Evolutionary conservation across 2,329 filamentous ascomycete genomes (phyloP).

Genomic region (Fusarium subglutinans): DNA sequence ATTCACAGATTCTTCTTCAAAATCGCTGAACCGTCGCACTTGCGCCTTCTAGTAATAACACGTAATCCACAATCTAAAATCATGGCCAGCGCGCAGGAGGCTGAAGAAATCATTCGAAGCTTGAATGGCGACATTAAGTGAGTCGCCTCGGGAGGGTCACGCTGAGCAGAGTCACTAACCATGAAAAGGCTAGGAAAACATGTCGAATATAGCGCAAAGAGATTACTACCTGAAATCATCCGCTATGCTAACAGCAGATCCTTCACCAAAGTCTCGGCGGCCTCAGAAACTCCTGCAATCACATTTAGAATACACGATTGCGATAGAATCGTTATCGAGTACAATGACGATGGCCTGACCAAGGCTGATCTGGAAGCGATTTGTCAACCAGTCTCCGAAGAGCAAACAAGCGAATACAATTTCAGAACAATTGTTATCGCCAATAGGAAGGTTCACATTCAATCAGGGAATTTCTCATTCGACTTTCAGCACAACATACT

Average conservation of each 20-base stretch:
- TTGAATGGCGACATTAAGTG: not conserved
- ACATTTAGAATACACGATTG: not conserved
- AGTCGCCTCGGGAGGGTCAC: not conserved
- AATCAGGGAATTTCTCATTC: not conserved
- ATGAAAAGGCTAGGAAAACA: not conserved
- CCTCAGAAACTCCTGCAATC: not conserved
- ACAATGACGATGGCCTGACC: not conserved
- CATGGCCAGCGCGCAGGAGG: not conserved
- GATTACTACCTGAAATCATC: not conserved
- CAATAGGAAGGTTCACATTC: not conserved
- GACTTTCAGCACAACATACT: not conserved
- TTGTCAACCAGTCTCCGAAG: not conserved
- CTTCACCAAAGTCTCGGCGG: not conserved
- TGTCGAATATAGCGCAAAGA: not conserved
- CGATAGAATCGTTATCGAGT: not conserved
- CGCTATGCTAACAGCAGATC: not conserved
- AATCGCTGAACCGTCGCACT: not conserved
- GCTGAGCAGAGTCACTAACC: not conserved
- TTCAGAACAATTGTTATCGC: not conserved
- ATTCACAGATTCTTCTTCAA: not conserved
- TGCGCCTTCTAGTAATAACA: no score
- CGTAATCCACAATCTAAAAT: not conserved
- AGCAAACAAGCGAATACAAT: not conserved
- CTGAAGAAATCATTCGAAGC: not conserved
- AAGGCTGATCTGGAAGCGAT: not conserved